Evolutionary conservation across 331 rosid genomes (phyloP), one percentile per base, ranked within the genome.

Genomic region (Cydonia oblonga): DNA sequence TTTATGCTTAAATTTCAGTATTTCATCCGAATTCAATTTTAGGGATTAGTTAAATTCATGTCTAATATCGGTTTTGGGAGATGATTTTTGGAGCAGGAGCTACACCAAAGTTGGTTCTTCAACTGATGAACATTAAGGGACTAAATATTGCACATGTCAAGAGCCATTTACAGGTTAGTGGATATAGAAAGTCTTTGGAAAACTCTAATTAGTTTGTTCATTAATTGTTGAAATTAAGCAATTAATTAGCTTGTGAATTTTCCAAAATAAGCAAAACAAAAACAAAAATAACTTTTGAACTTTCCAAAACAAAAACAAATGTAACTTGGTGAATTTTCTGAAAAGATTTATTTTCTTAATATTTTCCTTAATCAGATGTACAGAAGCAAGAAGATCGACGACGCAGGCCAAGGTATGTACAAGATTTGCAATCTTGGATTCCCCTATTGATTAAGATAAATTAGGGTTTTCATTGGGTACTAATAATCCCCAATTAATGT

Each of bases 61-160:
- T 66, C 1, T 11, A 79, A 75, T 35, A 38, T 68, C 38, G 22
- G 7, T 13, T 79, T 52, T 78, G 59, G 53, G 60, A 54, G 18
- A 76, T 71, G 76, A 20, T 69, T 77, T 74, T 40, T 69, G 51
- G 16, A 70, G 70, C 81, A 93, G 98, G 87, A 88, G 98, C 98
- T 72, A 93, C 98, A 4, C 98, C 98, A 23, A 93, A 93, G 78
- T 79, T 93, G 87, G 98, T 91, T 85, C 98, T 93, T 86, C 97
- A 91, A 69, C 71, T 93, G 72, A 93, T 93, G 98, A 89, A 86
- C 81, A 88, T 93, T 77, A 91, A 91, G 82, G 98, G 98, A 46
- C 74, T 93, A 33, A 91, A 86, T 79, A 89, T 93, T 42, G 96
- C 96, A 32, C 97, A 93, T 85, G 97, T 93, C 80, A 93, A 93